A percentile compares a stretch with the other conserved stretches of the same genome.
Conservation (phyloP, 2,329 filamentous ascomycete genomes). For the Colletotrichum plurivorum region DNA sequence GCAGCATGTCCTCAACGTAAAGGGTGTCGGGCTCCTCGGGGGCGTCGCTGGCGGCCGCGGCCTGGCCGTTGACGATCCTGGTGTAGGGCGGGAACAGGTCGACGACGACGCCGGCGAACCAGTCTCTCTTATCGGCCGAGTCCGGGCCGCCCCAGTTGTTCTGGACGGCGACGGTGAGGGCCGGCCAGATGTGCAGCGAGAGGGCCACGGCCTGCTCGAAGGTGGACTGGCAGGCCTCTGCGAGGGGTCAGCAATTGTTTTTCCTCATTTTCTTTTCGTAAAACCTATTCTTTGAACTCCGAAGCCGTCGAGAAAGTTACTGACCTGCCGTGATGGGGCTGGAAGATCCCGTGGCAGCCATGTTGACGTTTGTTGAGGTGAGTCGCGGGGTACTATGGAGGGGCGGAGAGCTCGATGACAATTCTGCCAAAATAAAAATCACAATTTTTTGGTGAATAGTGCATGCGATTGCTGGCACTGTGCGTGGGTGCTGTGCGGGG, state of each 20-base stretch:
- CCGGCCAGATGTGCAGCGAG: conserved; percentile 88
- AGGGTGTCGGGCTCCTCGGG: conserved; percentile 75
- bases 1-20: conserved; percentile 86
- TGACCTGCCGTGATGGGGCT: conserved; percentile 36
- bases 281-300: background rate
- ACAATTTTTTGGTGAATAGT: conserved; percentile 36
- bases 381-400: conserved; percentile 38
- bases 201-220: conserved; percentile 93
- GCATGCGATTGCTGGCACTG: conserved; percentile 32
- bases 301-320: background rate
- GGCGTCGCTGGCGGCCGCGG: conserved; percentile 42
- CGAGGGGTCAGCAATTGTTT: background rate
- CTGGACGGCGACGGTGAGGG: conserved; percentile 87
- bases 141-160: conserved; percentile 91
- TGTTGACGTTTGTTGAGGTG: conserved; percentile 31
- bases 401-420: conserved; percentile 33
- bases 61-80: conserved; percentile 49
- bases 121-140: conserved; percentile 90
- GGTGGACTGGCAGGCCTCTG: conserved; percentile 61
- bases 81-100: conserved; percentile 83
- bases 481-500: conserved; percentile 17
- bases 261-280: too few relatives aligned
- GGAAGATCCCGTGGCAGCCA: conserved; percentile 35
- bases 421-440: conserved; percentile 21
- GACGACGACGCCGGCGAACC: conserved; percentile 90